Conservation (phyloP, 257 asterid species). For the Rhazya stricta region DNA sequence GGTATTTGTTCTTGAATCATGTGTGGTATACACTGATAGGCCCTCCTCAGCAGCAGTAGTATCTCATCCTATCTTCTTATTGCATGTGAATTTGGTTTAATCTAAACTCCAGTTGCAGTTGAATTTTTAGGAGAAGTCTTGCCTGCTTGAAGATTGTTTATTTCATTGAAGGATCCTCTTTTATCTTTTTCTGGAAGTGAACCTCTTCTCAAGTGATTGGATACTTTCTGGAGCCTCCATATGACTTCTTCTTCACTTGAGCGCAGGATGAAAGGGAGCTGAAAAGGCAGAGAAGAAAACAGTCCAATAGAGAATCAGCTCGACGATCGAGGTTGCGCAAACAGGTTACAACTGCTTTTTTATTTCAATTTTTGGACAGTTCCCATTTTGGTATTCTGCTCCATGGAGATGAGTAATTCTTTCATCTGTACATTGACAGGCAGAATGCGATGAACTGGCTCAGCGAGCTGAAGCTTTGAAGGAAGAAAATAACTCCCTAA, state of each 20-base stretch:
- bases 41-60: not conserved
- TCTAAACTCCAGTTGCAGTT: not conserved
- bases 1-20: not conserved
- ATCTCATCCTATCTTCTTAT: not conserved
- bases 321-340: slow-evolving; percentile 82
- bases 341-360: slow-evolving; percentile 44
- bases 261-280: slow-evolving; percentile 83
- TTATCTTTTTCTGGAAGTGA: not conserved
- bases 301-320: slow-evolving; percentile 84
- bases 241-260: slow-evolving; percentile 17
- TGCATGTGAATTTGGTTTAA: not conserved
- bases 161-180: not conserved
- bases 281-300: slow-evolving; percentile 79
- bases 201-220: slow-evolving; percentile 1
- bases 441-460: slow-evolving; percentile 92
- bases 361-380: not conserved
- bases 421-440: slow-evolving; percentile 37
- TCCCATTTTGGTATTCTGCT: not conserved
- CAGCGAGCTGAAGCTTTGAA: slow-evolving; percentile 72
- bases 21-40: not conserved
- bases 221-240: slow-evolving; percentile 3
- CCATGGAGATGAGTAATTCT: slow-evolving; percentile 9
- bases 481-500: slow-evolving; percentile 79
- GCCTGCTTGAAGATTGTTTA: not conserved
- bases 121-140: not conserved